Evolutionary conservation across 345 rosid species (phyloP), one percentile per base, ranked within the genome.

Genomic region (Laguncularia racemosa): DNA sequence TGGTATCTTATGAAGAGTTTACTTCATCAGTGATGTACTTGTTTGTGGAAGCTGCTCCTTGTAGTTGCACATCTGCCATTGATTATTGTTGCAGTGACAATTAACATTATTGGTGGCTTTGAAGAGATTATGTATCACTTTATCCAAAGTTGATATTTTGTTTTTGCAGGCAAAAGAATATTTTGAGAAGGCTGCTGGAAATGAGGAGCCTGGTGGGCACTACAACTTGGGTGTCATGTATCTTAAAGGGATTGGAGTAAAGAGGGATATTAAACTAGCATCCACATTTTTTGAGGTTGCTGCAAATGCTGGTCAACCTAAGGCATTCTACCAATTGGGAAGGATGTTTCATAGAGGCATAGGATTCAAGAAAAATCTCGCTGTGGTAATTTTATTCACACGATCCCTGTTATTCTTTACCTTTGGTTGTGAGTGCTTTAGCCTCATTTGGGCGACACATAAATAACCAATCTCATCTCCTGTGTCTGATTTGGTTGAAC

Each of bases 321-420:
- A 95, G 84, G 99, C 97, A 51, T 85, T 88, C 73, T 95, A 85
- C 73, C 99, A 95, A 75, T 79, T 95, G 67, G 99, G 97, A 48
- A 95, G 81, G 79, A 95, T 90, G 99, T 95, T 90, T 63, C 99
- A 88, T 60, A 90, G 83, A 43, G 99, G 99, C 55, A 78, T 95
- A 43, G 99, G 97, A 58, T 93, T 95, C 58, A 84, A 85, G 69
- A 84, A 84, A 73, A 83, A 84, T 75, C 79, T 79, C 40, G 73
- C 74, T 10, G 77, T 72, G 99, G 97, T 90, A 85, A 74, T 61
- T 55, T 52, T 14, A 23, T 33, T 33, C 40, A 33, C 6, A 7
- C 9, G 9, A 9, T 4, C 9, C 40, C 40, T 33, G 6, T 33
- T 33, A 33, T 33, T 33, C 40, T 9, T 33, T 9, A 5, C 40